These are phyloP conservation scores for Mentha longifolia DNA, from an alignment of 257 asterid genomes.

Conservation along the genomic window DNA sequence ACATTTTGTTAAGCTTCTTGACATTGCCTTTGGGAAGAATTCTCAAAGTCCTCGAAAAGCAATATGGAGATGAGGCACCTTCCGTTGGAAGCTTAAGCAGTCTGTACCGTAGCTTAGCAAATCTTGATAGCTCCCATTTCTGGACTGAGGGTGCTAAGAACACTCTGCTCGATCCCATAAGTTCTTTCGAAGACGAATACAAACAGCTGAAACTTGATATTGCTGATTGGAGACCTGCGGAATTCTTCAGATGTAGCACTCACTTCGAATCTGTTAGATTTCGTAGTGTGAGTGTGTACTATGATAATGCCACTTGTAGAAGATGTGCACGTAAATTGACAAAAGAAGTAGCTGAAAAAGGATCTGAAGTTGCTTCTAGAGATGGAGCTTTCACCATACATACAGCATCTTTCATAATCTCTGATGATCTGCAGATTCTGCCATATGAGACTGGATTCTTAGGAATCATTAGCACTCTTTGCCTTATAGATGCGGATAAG, in stretches of 20 bases:
- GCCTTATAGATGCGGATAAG: too few relatives aligned
- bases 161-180: neutral
- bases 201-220: neutral
- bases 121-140: slow-evolving; percentile 22
- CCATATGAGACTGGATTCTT: neutral
- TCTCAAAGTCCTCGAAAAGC: neutral
- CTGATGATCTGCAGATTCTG: slow-evolving; percentile 18
- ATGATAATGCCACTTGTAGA: neutral
- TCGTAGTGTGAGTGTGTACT: neutral
- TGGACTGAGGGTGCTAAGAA: neutral
- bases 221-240: neutral
- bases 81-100: slow-evolving; percentile 31
- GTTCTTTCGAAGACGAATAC: slow-evolving; percentile 2
- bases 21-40: slow-evolving; percentile 35
- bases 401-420: neutral
- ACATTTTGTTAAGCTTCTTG: slow-evolving; percentile 36
- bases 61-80: neutral
- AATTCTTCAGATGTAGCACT: neutral
- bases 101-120: slow-evolving; percentile 24
- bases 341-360: neutral
- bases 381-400: neutral
- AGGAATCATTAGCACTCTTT: neutral
- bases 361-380: neutral
- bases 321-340: fast-evolving
- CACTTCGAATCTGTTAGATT: too few relatives aligned